Evolutionary conservation across 1,284 basidiomycete genomes (phyloP).

Genomic region (Naganishia sp.): DNA sequence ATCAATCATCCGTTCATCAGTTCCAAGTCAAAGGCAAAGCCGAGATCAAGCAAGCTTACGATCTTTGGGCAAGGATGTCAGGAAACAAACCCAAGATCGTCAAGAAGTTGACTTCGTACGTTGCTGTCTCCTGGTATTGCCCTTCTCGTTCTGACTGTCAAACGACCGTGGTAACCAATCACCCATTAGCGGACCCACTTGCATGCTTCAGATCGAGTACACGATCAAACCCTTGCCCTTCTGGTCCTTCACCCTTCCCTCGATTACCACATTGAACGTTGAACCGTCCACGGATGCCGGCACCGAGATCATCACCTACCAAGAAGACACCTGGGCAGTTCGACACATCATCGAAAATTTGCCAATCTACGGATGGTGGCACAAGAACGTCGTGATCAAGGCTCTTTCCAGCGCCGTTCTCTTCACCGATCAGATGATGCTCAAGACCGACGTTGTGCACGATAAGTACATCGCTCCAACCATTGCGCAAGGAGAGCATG

Average conservation of each 20-base stretch:
- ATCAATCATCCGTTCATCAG: background rate
- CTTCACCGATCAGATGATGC: slow-evolving; percentile 20
- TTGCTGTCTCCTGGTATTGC: background rate
- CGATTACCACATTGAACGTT: slow-evolving; percentile 16
- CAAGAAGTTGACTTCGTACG: slow-evolving; percentile 25
- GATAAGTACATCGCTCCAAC: slow-evolving; percentile 25
- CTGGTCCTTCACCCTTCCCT: slow-evolving; percentile 13
- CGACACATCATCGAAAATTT: slow-evolving; percentile 28
- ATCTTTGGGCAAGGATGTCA: slow-evolving; percentile 23
- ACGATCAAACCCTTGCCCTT: slow-evolving; percentile 22
- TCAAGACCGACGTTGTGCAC: slow-evolving; percentile 26
- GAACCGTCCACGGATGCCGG: slow-evolving; percentile 25
- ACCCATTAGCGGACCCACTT: slow-evolving; percentile 14
- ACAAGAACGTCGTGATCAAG: slow-evolving; percentile 26
- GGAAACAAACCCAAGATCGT: slow-evolving; percentile 12
- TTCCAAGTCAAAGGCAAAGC: slow-evolving; percentile 26
- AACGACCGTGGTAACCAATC: background rate
- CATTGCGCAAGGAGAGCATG: slow-evolving; percentile 21
- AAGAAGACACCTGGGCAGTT: slow-evolving; percentile 24
- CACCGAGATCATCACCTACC: slow-evolving; percentile 21
- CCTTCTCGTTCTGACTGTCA: background rate
- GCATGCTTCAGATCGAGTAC: slow-evolving; percentile 26
- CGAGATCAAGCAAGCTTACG: slow-evolving; percentile 29
- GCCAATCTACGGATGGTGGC: slow-evolving; percentile 27
- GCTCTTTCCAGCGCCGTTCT: slow-evolving; percentile 26